Percentiles rank a stretch among this genome's conserved stretches.
These are phyloP conservation scores for Paraleonurus japonicus DNA, from an alignment of 257 asterid species.

Conservation along the genomic window DNA sequence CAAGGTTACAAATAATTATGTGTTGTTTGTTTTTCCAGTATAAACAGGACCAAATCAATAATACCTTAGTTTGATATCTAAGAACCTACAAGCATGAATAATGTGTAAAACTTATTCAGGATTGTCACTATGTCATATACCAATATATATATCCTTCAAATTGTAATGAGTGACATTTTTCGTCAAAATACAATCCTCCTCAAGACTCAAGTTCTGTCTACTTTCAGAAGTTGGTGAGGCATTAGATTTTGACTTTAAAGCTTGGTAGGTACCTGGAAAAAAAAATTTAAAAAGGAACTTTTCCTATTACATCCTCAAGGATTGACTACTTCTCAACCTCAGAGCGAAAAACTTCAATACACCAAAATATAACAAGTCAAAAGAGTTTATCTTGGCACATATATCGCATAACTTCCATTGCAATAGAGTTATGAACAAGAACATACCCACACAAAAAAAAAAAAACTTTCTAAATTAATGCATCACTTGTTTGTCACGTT, in stretches of 20 bases:
- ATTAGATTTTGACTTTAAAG: background rate
- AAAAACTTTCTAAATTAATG: background rate
- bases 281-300: background rate
- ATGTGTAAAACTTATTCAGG: conserved; percentile 14
- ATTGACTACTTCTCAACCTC: background rate
- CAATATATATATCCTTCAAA: conserved; percentile 14
- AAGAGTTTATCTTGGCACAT: background rate
- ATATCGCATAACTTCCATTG: background rate
- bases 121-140: conserved; percentile 15
- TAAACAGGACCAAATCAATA: conserved; percentile 25
- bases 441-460: too few species aligned
- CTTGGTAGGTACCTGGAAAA: background rate
- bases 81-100: conserved; percentile 18
- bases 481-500: background rate
- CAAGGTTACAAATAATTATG: conserved; percentile 26
- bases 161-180: conserved; percentile 2
- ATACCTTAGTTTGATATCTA: conserved; percentile 22
- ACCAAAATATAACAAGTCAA: background rate
- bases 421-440: background rate
- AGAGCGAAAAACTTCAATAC: background rate
- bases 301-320: background rate
- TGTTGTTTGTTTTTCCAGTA: conserved; percentile 23
- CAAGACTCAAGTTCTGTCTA: background rate
- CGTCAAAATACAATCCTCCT: background rate
- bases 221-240: background rate